Evolutionary conservation across 1,139 yeast genomes (phyloP).

Genomic region (Kodamaea alishanica): DNA sequence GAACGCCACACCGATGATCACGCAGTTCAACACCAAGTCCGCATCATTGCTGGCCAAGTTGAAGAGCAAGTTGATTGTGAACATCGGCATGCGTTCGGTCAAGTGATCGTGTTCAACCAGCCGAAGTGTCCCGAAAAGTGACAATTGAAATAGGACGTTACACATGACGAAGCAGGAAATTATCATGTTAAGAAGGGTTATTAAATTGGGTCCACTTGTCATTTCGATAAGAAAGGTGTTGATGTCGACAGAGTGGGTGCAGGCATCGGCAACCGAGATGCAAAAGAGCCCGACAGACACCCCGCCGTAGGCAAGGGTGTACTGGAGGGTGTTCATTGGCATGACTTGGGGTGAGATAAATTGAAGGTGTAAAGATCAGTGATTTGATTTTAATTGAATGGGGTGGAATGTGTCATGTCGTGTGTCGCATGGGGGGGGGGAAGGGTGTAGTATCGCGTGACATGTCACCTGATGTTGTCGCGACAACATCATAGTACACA

Average conservation of each 20-base stretch:
- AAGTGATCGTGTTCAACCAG: slow-evolving; percentile 65
- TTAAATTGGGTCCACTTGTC: slow-evolving; percentile 35
- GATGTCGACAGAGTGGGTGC: slow-evolving; percentile 25
- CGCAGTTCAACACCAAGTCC: slow-evolving; percentile 47
- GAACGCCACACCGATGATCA: slow-evolving; percentile 42
- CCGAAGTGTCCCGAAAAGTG: slow-evolving; percentile 74
- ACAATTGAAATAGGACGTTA: slow-evolving; percentile 34
- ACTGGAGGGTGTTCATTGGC: slow-evolving; percentile 7
- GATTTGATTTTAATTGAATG: no score
- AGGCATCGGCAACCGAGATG: slow-evolving; percentile 28
- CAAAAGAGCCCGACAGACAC: slow-evolving; percentile 24
- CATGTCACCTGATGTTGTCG: no score
- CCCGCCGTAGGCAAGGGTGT: slow-evolving; percentile 25
- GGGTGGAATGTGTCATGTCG: no score
- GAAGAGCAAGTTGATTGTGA: slow-evolving; percentile 55
- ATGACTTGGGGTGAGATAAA: no score
- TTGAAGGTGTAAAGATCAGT: no score
- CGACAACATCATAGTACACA: no score
- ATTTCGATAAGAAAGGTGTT: slow-evolving; percentile 29
- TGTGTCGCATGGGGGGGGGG: no score
- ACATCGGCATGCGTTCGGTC: slow-evolving; percentile 49
- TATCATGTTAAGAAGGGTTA: slow-evolving; percentile 30
- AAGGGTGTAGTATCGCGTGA: no score
- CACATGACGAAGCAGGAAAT: slow-evolving; percentile 35
- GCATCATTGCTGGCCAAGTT: slow-evolving; percentile 59